These are phyloP conservation scores for Exophiala bonariae DNA, from an alignment of 2,329 filamentous ascomycete genomes.

Conservation along the genomic window DNA sequence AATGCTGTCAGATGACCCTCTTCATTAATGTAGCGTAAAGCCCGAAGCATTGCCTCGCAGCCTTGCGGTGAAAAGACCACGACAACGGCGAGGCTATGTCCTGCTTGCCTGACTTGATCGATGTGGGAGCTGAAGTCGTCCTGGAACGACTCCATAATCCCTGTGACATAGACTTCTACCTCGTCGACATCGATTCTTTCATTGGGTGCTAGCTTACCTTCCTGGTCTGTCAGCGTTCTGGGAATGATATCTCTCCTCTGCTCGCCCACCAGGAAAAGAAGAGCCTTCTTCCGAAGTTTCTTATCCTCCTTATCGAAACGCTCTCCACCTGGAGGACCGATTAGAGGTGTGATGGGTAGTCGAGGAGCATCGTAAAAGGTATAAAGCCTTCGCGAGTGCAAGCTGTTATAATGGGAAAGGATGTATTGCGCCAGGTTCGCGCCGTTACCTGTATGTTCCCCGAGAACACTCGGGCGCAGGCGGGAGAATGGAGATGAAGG, in stretches of 20 bases:
- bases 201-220: conserved; percentile 41
- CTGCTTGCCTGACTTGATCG: conserved; percentile 39
- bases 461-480: conserved; percentile 64
- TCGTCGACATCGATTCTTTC: conserved; percentile 70
- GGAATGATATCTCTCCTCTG: conserved; percentile 89
- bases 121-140: conserved; percentile 61
- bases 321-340: conserved; percentile 28
- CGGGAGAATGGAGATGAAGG: conserved; percentile 15
- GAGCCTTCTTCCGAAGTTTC: conserved; percentile 44
- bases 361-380: conserved; percentile 25
- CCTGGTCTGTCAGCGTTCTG: conserved; percentile 65
- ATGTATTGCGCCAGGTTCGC: conserved; percentile 78
- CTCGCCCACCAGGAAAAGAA: conserved; percentile 89
- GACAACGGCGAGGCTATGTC: conserved; percentile 33
- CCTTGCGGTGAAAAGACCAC: conserved; percentile 62
- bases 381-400: conserved; percentile 17
- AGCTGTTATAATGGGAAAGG: conserved; percentile 68
- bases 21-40: conserved; percentile 48
- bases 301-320: conserved; percentile 15
- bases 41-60: conserved; percentile 60
- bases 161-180: conserved; percentile 82
- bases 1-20: conserved; percentile 36
- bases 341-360: conserved; percentile 22
- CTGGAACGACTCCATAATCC: conserved; percentile 76
- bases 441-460: conserved; percentile 81